phyloP scores from a whole-genome alignment of 495 filamentous ascomycete genomes.

The Jackrogersella multiformis region DNA sequence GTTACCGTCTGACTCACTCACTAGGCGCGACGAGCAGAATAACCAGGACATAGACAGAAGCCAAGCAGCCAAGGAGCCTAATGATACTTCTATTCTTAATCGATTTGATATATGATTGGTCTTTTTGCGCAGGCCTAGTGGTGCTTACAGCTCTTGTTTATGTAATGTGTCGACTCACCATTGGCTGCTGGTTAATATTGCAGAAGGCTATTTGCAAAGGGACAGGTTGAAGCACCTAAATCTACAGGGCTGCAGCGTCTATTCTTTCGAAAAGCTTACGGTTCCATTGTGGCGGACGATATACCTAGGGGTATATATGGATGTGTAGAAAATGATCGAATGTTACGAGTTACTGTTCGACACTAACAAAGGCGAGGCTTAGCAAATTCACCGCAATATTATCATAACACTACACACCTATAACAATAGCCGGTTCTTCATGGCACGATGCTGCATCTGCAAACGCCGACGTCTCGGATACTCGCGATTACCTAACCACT shows the following conservation, averaged over 20 bases:
- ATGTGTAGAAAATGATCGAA: neutral
- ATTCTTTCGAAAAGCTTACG: constrained; percentile 7
- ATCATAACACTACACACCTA: constrained; percentile 1
- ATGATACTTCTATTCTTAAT: constrained; percentile 5
- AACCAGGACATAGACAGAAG: constrained; percentile 14
- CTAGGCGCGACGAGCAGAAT: neutral
- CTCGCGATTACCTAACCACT: constrained; percentile 8
- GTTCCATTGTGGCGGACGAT: constrained; percentile 11
- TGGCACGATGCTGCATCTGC: neutral
- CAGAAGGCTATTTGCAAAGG: neutral
- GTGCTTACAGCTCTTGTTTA: constrained; percentile 32
- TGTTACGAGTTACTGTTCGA: neutral
- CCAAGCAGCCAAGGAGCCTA: constrained; percentile 30
- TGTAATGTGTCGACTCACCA: constrained; percentile 28
- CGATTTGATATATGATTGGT: constrained; percentile 24
- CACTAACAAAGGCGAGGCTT: constrained; percentile 2
- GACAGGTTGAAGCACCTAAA: neutral
- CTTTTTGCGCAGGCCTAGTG: neutral
- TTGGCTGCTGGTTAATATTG: constrained; percentile 25
- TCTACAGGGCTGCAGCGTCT: constrained; percentile 4
- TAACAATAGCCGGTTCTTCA: neutral
- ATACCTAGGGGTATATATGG: neutral
- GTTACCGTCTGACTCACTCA: constrained; percentile 36
- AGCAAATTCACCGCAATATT: constrained; percentile 7
- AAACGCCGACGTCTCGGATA: constrained; percentile 2